Evolutionary conservation across 2,329 filamentous ascomycete genomes (phyloP).

Genomic region (Madurella mycetomatis): DNA sequence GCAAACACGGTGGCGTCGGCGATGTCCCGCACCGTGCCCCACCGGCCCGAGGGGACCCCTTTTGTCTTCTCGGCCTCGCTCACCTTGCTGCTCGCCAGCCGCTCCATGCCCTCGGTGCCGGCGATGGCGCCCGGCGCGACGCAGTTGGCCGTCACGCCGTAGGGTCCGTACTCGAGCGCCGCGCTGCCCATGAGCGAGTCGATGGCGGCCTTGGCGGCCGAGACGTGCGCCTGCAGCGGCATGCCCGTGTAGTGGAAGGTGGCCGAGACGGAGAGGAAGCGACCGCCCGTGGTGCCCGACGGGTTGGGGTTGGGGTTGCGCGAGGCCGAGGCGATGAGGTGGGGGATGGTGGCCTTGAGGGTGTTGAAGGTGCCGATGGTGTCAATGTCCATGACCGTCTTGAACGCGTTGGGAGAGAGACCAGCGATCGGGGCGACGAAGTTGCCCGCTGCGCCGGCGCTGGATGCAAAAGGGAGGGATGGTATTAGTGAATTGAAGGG

Average conservation of each 20-base stretch:
- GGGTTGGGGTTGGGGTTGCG: slow-evolving; percentile 56
- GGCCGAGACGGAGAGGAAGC: slow-evolving; percentile 85
- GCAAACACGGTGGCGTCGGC: slow-evolving; percentile 88
- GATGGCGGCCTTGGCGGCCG: slow-evolving; percentile 84
- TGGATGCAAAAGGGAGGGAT: slow-evolving; percentile 32
- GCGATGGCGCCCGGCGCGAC: slow-evolving; percentile 83
- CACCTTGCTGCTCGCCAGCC: slow-evolving; percentile 46
- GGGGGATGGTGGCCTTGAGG: slow-evolving; percentile 81
- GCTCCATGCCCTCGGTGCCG: slow-evolving; percentile 75
- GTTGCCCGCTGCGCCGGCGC: slow-evolving; percentile 91
- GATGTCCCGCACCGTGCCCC: slow-evolving; percentile 80
- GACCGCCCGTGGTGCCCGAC: slow-evolving; percentile 67
- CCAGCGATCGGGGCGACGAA: slow-evolving; percentile 83
- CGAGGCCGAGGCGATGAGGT: slow-evolving; percentile 70
- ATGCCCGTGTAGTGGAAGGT: slow-evolving; percentile 87
- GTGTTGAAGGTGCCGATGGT: slow-evolving; percentile 92
- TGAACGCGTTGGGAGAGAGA: slow-evolving; percentile 86
- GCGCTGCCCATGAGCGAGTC: slow-evolving; percentile 78
- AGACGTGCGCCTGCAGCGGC: slow-evolving; percentile 83
- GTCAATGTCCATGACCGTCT: slow-evolving; percentile 93
- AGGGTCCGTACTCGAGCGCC: slow-evolving; percentile 84
- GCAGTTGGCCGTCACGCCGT: slow-evolving; percentile 81
- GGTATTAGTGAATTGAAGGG: slow-evolving; percentile 2
- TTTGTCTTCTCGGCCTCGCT: slow-evolving; percentile 34
- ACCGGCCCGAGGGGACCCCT: slow-evolving; percentile 67